Evolutionary conservation across 345 rosid species (phyloP), one percentile per base, ranked within the genome.

Genomic region (Pugionium cornutum): DNA sequence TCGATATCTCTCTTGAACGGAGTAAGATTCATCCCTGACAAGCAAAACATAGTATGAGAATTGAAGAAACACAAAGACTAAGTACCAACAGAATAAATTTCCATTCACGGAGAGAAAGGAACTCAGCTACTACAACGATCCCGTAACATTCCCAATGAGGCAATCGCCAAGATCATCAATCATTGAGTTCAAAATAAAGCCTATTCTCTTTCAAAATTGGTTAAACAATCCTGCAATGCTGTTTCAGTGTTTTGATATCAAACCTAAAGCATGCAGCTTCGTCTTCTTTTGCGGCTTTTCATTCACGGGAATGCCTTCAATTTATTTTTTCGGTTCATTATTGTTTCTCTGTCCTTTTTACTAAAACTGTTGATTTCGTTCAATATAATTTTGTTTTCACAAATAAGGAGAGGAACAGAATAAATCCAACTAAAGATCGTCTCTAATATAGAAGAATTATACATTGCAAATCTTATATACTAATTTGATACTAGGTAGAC

Each of bases 1-100:
- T 86, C 81, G 27, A 84, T 82, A 77, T 84, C 92, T 64, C 37
- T 74, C 80, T 84, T 82, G 72, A 82, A 86, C 1, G 79, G 76
- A 70, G 86, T 69, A 27, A 86, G 75, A 66, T 69, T 64, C 77
- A 80, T 53, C 53, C 53, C 39, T 68, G 59, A 32, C 36, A 62
- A 7, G 49, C 53, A 53, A 41, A 30, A 36, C 41, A 27, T 9
- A 9, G 49, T 46, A 37, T n/a, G 45, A 41, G 53, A 48, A 47
- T 1, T 41, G 44, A 37, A 44, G 45, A 51, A 51, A 51, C 60
- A 58, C 41, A 58, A 49, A 6, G 29, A 30, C 4, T 27, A 34
- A 62, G 32, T 7, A 45, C 28, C 42, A 35, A 34, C 4, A 53
- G 10, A 11, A 32, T 18, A 35, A 5, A 32, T 29, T 30, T 50